Conservation (phyloP, 1,284 basidiomycete genomes). For the Fistulinella staudtii region DNA sequence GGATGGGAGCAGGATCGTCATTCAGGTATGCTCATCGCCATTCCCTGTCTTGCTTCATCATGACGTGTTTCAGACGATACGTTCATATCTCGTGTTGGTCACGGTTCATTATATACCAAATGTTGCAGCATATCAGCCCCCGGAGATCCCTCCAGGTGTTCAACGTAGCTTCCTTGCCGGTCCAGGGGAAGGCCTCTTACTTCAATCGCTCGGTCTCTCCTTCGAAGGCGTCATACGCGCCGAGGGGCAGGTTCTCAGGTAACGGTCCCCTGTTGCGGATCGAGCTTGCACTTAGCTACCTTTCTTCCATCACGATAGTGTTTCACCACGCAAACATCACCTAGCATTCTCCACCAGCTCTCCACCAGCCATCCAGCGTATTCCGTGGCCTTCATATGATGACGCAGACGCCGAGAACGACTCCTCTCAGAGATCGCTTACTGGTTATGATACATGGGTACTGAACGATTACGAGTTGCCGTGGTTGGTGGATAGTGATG, state of each 20-base stretch:
- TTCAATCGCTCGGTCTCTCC: conserved; percentile 61
- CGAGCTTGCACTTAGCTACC: too few relatives aligned
- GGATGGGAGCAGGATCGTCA: conserved; percentile 72
- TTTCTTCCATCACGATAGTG: too few relatives aligned
- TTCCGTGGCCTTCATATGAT: conserved; percentile 71
- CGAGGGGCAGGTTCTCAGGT: conserved; percentile 73
- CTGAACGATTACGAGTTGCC: conserved; percentile 65
- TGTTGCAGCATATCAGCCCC: conserved; percentile 53
- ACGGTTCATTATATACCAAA: conserved; percentile 60
- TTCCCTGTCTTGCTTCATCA: conserved; percentile 1
- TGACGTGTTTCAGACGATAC: conserved; percentile 53
- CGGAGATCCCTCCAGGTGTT: conserved; percentile 49
- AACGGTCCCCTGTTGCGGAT: conserved; percentile 26
- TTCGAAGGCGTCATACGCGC: conserved; percentile 82
- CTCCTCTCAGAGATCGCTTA: conserved; percentile 23
- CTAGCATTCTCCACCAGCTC: conserved; percentile 68
- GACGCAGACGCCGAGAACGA: conserved; percentile 38
- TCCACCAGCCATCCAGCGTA: conserved; percentile 70
- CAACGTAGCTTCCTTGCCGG: conserved; percentile 70
- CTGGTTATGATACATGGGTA: conserved; percentile 66
- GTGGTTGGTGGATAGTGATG: conserved; percentile 69
- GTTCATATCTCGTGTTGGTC: conserved; percentile 76
- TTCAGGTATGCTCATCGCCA: conserved; percentile 54
- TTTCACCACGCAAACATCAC: conserved; percentile 66
- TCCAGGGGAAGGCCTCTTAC: conserved; percentile 69